Conservation (phyloP, 257 asterid species). For the Buddleja alternifolia region DNA sequence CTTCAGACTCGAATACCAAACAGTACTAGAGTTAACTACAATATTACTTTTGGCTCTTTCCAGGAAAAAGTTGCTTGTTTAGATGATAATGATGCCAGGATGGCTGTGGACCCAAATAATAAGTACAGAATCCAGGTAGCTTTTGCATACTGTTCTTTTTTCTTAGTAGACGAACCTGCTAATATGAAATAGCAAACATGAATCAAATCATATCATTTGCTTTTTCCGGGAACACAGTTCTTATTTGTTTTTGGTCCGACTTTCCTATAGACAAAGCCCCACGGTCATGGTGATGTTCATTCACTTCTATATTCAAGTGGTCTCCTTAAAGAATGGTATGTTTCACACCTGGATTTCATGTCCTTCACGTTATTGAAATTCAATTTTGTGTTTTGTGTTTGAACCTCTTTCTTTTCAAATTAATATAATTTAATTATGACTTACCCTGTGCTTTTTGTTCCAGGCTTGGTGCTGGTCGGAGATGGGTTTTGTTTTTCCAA, state of each 20-base stretch:
- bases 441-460: slow-evolving; percentile 26
- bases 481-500: slow-evolving; percentile 96
- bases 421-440: slow-evolving; percentile 24
- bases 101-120: slow-evolving; percentile 81
- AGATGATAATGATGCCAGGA: slow-evolving; percentile 91
- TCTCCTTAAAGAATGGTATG: slow-evolving; percentile 85
- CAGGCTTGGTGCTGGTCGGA: slow-evolving; percentile 85
- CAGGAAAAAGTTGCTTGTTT: slow-evolving; percentile 99
- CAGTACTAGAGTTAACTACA: slow-evolving; percentile 14
- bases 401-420: slow-evolving; percentile 9
- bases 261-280: slow-evolving; percentile 86
- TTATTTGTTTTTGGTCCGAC: slow-evolving; percentile 10
- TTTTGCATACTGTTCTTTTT: slow-evolving; percentile 21
- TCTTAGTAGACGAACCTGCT: not conserved
- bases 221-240: slow-evolving; percentile 22
- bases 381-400: not conserved
- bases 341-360: slow-evolving; percentile 23
- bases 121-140: slow-evolving; percentile 87
- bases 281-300: slow-evolving; percentile 99
- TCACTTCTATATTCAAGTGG: slow-evolving; percentile 93
- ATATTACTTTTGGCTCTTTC: slow-evolving; percentile 29
- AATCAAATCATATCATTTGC: slow-evolving; percentile 6
- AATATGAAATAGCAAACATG: slow-evolving; percentile 17
- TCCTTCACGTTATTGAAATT: slow-evolving; percentile 13
- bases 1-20: not conserved